Conservation (phyloP, 805 yeast species). For the Dipodascopsis uninucleata region DNA sequence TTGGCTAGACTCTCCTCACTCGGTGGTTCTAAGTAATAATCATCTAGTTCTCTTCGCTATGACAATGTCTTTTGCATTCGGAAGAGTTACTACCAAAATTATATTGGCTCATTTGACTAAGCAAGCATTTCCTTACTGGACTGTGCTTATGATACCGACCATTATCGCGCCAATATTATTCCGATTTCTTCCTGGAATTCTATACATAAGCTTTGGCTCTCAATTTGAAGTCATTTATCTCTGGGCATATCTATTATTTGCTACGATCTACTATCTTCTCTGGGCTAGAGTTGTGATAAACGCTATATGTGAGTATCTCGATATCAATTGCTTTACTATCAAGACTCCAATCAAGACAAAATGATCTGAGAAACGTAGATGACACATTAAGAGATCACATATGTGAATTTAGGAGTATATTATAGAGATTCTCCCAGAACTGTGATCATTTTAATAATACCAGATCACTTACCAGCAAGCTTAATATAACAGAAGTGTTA, state of each 20-base stretch:
- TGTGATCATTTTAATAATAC: no score
- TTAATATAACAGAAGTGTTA: no score
- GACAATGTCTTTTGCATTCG: slow-evolving; percentile 79
- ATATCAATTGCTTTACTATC: slow-evolving; percentile 70
- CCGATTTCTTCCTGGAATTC: slow-evolving; percentile 49
- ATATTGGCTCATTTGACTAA: slow-evolving; percentile 83
- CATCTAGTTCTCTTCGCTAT: slow-evolving; percentile 70
- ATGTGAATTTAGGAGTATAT: no score
- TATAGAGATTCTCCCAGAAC: no score
- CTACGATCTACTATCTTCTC: slow-evolving; percentile 61
- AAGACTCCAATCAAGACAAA: slow-evolving; percentile 1
- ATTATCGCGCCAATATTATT: slow-evolving; percentile 38
- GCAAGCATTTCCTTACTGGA: slow-evolving; percentile 72
- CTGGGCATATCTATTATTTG: slow-evolving; percentile 59
- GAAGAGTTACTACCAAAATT: slow-evolving; percentile 58
- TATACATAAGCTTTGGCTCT: slow-evolving; percentile 30
- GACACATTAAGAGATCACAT: no score
- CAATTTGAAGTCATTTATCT: slow-evolving; percentile 41
- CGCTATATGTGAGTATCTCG: slow-evolving; percentile 74
- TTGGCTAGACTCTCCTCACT: slow-evolving; percentile 47
- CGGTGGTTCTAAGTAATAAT: slow-evolving; percentile 43
- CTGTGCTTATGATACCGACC: slow-evolving; percentile 57
- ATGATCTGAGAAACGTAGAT: no score
- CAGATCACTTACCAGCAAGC: no score
- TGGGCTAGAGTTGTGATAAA: slow-evolving; percentile 72